Conservation (phyloP, 805 yeast genomes). For the Candida endomychidarum region DNA sequence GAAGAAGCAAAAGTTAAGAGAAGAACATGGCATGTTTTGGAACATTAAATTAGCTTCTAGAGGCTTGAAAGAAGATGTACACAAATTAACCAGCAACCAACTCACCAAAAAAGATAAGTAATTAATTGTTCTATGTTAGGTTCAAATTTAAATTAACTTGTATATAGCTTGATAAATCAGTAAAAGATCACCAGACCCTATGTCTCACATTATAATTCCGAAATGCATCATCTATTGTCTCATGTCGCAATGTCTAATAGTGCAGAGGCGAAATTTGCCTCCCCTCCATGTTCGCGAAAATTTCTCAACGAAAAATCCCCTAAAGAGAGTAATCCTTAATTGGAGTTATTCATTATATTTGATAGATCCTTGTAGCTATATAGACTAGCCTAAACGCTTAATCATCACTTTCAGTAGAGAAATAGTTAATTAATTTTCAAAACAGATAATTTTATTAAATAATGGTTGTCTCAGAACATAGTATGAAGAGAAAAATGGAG, state of each 20-base stretch:
- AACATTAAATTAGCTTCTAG: slow-evolving; percentile 45
- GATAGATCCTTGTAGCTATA: background rate
- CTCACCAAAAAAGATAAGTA: slow-evolving; percentile 6
- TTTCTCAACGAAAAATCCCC: slow-evolving; percentile 9
- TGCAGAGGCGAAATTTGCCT: slow-evolving; percentile 2
- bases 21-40: slow-evolving; percentile 62
- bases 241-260: slow-evolving; percentile 1
- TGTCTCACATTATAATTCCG: background rate
- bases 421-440: background rate
- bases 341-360: slow-evolving; percentile 11
- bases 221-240: background rate
- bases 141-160: too few species aligned
- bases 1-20: slow-evolving; percentile 49
- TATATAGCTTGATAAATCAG: too few species aligned
- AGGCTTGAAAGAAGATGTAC: slow-evolving; percentile 31
- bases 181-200: too few species aligned
- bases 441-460: background rate
- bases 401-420: background rate
- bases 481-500: slow-evolving; percentile 33
- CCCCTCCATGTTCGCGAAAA: slow-evolving; percentile 9
- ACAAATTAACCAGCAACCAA: slow-evolving; percentile 9
- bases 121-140: too few species aligned
- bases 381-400: background rate
- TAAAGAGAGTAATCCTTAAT: slow-evolving; percentile 13
- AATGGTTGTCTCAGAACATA: slow-evolving; percentile 18